A percentile compares a stretch with the other conserved stretches of the same genome.
These are phyloP conservation scores for Tylopilus felleus DNA, from an alignment of 768 basidiomycete genomes.

Conservation along the genomic window DNA sequence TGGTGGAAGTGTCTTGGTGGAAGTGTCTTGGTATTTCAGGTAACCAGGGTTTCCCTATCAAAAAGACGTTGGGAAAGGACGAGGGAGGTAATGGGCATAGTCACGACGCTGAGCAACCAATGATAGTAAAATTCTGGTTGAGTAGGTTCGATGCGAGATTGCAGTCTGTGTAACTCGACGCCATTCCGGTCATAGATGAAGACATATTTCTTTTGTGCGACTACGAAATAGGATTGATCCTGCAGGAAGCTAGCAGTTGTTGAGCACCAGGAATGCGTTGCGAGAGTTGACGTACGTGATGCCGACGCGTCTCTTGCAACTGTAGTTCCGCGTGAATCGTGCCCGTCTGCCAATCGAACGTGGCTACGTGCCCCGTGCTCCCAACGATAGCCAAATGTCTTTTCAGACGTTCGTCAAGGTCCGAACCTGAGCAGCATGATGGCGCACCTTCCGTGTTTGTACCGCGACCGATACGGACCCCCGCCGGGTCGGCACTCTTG, in stretches of 20 bases:
- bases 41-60: slow-evolving; percentile 80
- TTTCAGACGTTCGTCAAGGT: too few species aligned
- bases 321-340: slow-evolving; percentile 85
- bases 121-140: slow-evolving; percentile 93
- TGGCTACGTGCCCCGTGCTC: slow-evolving; percentile 79
- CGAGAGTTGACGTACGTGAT: slow-evolving; percentile 68
- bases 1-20: slow-evolving; percentile 81
- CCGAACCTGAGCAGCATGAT: too few species aligned
- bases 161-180: slow-evolving; percentile 84
- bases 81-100: slow-evolving; percentile 26
- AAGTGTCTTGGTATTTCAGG: slow-evolving; percentile 95
- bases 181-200: slow-evolving; percentile 96
- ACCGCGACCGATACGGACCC: slow-evolving; percentile 80
- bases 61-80: background rate
- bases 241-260: slow-evolving; percentile 68
- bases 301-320: slow-evolving; percentile 85
- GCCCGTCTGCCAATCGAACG: slow-evolving; percentile 92
- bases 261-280: background rate
- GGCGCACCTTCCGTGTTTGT: slow-evolving; percentile 88
- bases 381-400: slow-evolving; percentile 89
- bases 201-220: slow-evolving; percentile 93
- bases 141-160: slow-evolving; percentile 84
- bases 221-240: slow-evolving; percentile 89
- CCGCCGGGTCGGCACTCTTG: slow-evolving; percentile 80
- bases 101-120: slow-evolving; percentile 83